phyloP scores from a whole-genome alignment of 2,329 filamentous ascomycete genomes.

The Talaromyces islandicus region DNA sequence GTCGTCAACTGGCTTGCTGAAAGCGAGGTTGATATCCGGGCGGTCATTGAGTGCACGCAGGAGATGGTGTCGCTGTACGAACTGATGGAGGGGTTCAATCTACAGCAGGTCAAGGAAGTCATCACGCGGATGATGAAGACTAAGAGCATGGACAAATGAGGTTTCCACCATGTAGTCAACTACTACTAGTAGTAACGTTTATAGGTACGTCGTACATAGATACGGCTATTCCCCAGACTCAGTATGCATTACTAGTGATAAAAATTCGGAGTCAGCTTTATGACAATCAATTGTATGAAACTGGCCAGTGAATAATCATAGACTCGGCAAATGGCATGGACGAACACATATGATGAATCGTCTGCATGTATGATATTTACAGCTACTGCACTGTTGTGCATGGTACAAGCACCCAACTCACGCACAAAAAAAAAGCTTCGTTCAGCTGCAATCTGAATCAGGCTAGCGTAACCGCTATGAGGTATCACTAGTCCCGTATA shows the following conservation, averaged over 20 bases:
- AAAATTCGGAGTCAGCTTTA: background rate
- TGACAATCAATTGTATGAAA: background rate
- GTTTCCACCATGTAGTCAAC: background rate
- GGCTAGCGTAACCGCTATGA: background rate
- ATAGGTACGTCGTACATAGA: too few relatives aligned
- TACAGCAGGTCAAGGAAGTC: slow-evolving; percentile 59
- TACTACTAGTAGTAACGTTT: too few relatives aligned
- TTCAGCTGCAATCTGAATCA: background rate
- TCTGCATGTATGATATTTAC: background rate
- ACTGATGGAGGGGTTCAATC: slow-evolving; percentile 60
- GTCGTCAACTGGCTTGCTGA: slow-evolving; percentile 79
- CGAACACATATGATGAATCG: background rate
- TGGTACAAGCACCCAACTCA: background rate
- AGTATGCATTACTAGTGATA: background rate
- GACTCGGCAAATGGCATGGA: background rate
- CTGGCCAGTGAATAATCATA: background rate
- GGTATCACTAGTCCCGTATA: background rate
- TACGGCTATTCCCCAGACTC: background rate
- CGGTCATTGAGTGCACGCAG: slow-evolving; percentile 82
- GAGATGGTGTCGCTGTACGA: slow-evolving; percentile 89
- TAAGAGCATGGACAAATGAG: slow-evolving; percentile 51
- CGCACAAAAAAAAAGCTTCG: background rate
- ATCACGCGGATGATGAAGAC: slow-evolving; percentile 58
- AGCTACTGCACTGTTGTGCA: background rate
- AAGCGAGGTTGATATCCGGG: slow-evolving; percentile 76